Base-by-base conservation (phyloP, 2,329 filamentous ascomycete species). In the Diaporthe ampelina region DNA sequence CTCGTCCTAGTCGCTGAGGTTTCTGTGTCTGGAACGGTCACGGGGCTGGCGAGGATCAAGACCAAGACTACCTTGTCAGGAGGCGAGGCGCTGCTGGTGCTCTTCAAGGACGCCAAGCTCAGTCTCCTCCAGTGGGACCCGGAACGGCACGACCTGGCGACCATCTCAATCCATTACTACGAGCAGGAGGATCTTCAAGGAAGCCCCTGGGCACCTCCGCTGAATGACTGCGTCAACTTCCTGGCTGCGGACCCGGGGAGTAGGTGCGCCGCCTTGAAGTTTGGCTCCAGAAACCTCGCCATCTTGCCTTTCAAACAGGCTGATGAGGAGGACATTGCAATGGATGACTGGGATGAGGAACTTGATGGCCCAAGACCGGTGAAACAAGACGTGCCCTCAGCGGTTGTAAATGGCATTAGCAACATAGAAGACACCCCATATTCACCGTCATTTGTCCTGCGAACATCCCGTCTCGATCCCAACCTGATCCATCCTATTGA, bases 131-230 rank as follows among this genome's bases (percentile, higher is more conserved):
- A 98, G 85, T 99, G 97, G 97, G 94, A 98, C 81, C 92, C 94
- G 11, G 91, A 93, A 81, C 91, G 91, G 78, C 89, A 94, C 83
- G 90, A 91, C 69, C 92, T 98, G 79, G 92, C 93, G 79, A 98
- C 96, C 70, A 91, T 97, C 76, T 98, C 96, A 69, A 96, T 99
- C 79, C 97, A 99, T 86, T 98, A 95, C 87, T 99, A 98, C 85
- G 97, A 99, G 83, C 94, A 97, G 82, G 95, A 98, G 81, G 95
- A 98, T 81, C 87, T 96, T 76, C 91, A 93, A 77, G 92, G 93
- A 70, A 93, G 91, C 76, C 95, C 96, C 0, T 98, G 95, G 93
- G 92, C 93, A 68, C 89, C 93, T 70, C 90, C 93, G 72, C 85
- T 97, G 79, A 91, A 91, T 81, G 91, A 94, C 76, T 95, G 93